Percentiles rank a stretch among this genome's conserved stretches.
These are phyloP conservation scores for Talaromyces nanjingensis DNA, from an alignment of 495 filamentous ascomycete genomes.

Conservation along the genomic window DNA sequence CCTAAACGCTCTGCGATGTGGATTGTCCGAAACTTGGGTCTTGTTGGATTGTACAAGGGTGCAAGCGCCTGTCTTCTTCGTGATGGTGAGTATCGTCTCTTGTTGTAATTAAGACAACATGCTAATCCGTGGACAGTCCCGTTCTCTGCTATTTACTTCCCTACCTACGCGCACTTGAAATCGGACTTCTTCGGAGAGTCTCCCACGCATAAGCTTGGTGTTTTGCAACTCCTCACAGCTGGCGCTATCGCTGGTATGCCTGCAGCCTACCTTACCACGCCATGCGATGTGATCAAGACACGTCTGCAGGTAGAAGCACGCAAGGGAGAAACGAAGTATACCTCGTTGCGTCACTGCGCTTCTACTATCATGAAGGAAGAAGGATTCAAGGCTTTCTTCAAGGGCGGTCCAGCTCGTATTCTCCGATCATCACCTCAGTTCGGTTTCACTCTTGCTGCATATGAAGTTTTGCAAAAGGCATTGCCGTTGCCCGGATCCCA, in stretches of 20 bases:
- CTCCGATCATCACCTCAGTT: conserved; percentile 93
- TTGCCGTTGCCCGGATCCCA: conserved; percentile 73
- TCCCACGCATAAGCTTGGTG: conserved; percentile 80
- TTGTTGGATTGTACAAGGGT: conserved; percentile 95
- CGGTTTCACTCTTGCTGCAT: conserved; percentile 91
- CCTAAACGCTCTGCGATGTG: conserved; percentile 89
- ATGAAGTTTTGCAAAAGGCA: conserved; percentile 80
- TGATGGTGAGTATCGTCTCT: conserved; percentile 42
- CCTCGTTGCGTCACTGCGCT: conserved; percentile 79
- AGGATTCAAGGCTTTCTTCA: conserved; percentile 95
- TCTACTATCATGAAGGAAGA: conserved; percentile 78
- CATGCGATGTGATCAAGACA: conserved; percentile 98
- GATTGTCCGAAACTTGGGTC: conserved; percentile 92
- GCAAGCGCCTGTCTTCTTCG: conserved; percentile 93
- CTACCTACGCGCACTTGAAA: conserved; percentile 91
- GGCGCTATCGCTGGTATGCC: conserved; percentile 99
- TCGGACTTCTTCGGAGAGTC: conserved; percentile 88
- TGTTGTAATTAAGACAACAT: neutral
- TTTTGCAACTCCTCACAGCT: conserved; percentile 86
- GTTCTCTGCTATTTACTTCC: conserved; percentile 98
- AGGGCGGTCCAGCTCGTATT: conserved; percentile 92
- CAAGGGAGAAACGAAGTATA: conserved; percentile 86
- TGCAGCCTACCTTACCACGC: conserved; percentile 93
- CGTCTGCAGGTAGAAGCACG: conserved; percentile 94
- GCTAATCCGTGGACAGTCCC: conserved; percentile 48